phyloP scores from a whole-genome alignment of 2,329 filamentous ascomycete species.

The Colletotrichum camelliae region DNA sequence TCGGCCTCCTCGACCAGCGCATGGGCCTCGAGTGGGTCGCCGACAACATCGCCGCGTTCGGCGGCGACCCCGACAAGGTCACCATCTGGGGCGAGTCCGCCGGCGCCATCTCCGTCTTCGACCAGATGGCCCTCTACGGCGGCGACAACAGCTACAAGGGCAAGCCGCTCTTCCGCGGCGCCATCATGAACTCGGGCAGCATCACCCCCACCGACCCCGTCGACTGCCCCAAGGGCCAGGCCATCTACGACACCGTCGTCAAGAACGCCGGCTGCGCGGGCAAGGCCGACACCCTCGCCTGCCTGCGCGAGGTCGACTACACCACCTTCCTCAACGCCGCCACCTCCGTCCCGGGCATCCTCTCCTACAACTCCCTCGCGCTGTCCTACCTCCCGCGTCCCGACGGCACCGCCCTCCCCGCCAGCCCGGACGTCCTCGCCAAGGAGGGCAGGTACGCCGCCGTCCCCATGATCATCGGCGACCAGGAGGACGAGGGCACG shows the following conservation, averaged over 20 bases:
- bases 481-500: slow-evolving; percentile 71
- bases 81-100: slow-evolving; percentile 70
- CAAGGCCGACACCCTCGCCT: slow-evolving; percentile 54
- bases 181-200: slow-evolving; percentile 68
- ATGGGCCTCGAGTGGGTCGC: slow-evolving; percentile 67
- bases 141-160: slow-evolving; percentile 69
- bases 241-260: slow-evolving; percentile 58
- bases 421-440: slow-evolving; percentile 57
- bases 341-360: slow-evolving; percentile 62
- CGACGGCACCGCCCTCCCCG: slow-evolving; percentile 58
- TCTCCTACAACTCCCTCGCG: slow-evolving; percentile 62
- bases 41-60: slow-evolving; percentile 69
- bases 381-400: slow-evolving; percentile 68
- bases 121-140: slow-evolving; percentile 67
- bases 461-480: slow-evolving; percentile 68
- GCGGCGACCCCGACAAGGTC: slow-evolving; percentile 68
- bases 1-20: slow-evolving; percentile 66
- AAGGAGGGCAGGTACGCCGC: slow-evolving; percentile 54
- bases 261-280: slow-evolving; percentile 57
- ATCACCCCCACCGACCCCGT: slow-evolving; percentile 56
- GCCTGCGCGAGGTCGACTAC: slow-evolving; percentile 59
- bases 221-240: slow-evolving; percentile 61
- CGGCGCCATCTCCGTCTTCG: slow-evolving; percentile 64
- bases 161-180: slow-evolving; percentile 66
- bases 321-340: slow-evolving; percentile 58